phyloP scores from a whole-genome alignment of 176 grass and related monocot genomes.

The Zea luxurians region DNA sequence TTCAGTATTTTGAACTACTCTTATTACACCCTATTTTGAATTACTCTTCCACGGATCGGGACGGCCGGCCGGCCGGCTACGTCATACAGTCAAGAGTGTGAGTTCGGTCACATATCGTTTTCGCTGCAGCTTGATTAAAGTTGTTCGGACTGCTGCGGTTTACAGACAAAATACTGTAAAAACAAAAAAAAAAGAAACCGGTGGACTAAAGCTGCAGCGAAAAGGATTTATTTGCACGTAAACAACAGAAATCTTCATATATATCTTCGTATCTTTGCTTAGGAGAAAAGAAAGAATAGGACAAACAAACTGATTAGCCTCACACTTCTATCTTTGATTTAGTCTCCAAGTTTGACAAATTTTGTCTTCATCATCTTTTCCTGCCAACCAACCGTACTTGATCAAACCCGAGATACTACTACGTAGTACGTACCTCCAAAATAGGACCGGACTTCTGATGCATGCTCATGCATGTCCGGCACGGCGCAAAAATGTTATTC shows the following conservation, averaged over 20 bases:
- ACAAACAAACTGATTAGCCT: too few species aligned
- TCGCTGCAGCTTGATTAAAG: too few species aligned
- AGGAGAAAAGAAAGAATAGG: too few species aligned
- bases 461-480: not conserved
- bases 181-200: too few species aligned
- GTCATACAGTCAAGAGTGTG: not conserved
- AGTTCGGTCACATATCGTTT: too few species aligned
- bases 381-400: not conserved
- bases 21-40: too few species aligned
- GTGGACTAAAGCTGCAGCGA: too few species aligned
- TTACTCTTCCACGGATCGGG: not conserved
- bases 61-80: not conserved
- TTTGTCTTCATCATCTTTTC: not conserved
- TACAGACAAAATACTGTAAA: too few species aligned
- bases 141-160: too few species aligned
- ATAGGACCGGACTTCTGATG: not conserved
- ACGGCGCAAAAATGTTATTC: not conserved
- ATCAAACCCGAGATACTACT: not conserved
- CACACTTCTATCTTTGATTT: not conserved
- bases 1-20: too few species aligned
- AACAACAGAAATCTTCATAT: too few species aligned
- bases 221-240: too few species aligned
- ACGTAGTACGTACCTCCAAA: not conserved
- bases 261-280: not conserved
- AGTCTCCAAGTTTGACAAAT: not conserved